Evolutionary conservation across 2,329 filamentous ascomycete genomes (phyloP).

Genomic region (Xylaria sp.): DNA sequence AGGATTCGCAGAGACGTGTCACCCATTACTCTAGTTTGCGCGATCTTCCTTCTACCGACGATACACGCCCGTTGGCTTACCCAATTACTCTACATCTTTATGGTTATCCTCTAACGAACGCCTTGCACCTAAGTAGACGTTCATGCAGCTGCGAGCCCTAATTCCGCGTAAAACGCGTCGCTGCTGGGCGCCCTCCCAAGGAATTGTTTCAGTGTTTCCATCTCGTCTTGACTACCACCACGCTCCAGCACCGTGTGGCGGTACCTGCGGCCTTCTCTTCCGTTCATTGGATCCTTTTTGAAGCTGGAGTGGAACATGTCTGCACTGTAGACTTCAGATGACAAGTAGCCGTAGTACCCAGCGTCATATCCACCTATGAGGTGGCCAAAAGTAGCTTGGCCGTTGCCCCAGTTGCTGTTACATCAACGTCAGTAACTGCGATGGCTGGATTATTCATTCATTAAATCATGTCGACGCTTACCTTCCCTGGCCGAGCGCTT

Average conservation of each 20-base stretch:
- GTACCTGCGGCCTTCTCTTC: conserved; percentile 74
- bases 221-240: conserved; percentile 80
- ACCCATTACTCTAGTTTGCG: background rate
- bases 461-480: conserved; percentile 43
- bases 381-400: conserved; percentile 81
- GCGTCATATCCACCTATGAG: conserved; percentile 85
- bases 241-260: conserved; percentile 78
- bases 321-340: conserved; percentile 78
- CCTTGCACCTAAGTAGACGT: conserved; percentile 19
- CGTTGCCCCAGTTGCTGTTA: conserved; percentile 71
- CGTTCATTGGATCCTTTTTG: conserved; percentile 78
- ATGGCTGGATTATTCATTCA: background rate
- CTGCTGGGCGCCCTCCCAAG: conserved; percentile 76
- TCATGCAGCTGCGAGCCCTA: conserved; percentile 56
- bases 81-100: conserved; percentile 12
- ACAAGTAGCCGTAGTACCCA: conserved; percentile 79
- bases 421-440: conserved; percentile 37
- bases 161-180: conserved; percentile 80
- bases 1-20: background rate
- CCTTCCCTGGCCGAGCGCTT: conserved; percentile 64
- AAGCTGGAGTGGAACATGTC: conserved; percentile 89
- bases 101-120: conserved; percentile 14
- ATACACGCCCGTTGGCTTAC: background rate
- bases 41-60: background rate
- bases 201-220: conserved; percentile 79